phyloP scores from a whole-genome alignment of 768 basidiomycete species.

The Holtermanniella nyarrowii region DNA sequence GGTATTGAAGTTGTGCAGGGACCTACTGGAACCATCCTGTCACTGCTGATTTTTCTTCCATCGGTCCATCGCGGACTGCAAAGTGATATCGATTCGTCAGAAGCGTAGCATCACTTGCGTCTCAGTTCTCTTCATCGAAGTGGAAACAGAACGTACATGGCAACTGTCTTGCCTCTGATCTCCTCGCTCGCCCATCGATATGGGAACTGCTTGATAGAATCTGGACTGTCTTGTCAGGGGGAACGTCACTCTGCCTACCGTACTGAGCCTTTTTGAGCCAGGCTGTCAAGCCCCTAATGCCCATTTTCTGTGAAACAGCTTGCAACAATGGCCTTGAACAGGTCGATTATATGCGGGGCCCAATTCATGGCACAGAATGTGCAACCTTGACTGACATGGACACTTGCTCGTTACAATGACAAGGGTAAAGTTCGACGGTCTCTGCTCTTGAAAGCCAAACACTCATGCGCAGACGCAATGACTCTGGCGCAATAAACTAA shows the following conservation, averaged over 20 bases:
- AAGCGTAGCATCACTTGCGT: conserved; percentile 30
- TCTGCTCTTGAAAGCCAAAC: too few relatives aligned
- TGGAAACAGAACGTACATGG: conserved; percentile 19
- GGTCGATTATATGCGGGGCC: too few relatives aligned
- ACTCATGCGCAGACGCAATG: too few relatives aligned
- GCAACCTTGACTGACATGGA: too few relatives aligned
- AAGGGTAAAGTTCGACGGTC: too few relatives aligned
- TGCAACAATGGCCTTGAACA: too few relatives aligned
- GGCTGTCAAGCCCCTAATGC: conserved; percentile 21
- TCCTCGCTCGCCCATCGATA: conserved; percentile 29
- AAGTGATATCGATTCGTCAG: conserved; percentile 38
- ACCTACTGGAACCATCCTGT: conserved; percentile 39
- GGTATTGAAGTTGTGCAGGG: not conserved
- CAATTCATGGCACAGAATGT: too few relatives aligned
- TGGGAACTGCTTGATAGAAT: conserved; percentile 12
- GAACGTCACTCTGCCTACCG: too few relatives aligned
- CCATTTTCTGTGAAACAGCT: conserved; percentile 25
- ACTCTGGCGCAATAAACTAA: too few relatives aligned
- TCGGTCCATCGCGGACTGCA: conserved; percentile 18
- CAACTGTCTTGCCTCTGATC: conserved; percentile 28
- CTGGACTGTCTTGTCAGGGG: too few relatives aligned
- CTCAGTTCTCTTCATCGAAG: not conserved
- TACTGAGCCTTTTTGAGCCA: conserved; percentile 29
- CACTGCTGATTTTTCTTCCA: conserved; percentile 29
- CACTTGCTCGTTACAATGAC: too few relatives aligned